Conservation (phyloP, 805 yeast species). For the Saccharomycopsis olivae region DNA sequence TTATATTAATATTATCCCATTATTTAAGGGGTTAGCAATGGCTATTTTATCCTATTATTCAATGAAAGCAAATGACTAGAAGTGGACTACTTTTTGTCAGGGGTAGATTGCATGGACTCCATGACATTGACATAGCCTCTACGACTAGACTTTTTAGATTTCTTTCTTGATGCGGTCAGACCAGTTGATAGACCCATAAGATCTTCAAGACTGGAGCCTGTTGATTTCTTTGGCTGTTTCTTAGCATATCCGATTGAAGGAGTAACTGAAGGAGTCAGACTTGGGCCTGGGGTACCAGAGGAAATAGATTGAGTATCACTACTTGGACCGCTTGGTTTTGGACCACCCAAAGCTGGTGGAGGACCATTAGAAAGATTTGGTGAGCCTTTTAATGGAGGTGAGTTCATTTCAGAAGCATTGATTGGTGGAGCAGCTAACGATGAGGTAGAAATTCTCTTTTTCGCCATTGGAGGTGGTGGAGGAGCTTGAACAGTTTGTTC, state of each 20-base stretch:
- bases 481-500: constrained; percentile 38
- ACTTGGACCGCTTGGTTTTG: background rate
- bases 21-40: too few species aligned
- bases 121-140: constrained; percentile 16
- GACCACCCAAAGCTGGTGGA: background rate
- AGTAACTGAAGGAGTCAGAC: background rate
- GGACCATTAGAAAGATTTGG: background rate
- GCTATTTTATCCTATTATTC: too few species aligned
- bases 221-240: background rate
- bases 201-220: constrained; percentile 7
- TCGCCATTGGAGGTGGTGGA: constrained; percentile 22
- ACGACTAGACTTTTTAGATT: constrained; percentile 7
- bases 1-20: too few species aligned
- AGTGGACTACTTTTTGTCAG: background rate
- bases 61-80: background rate
- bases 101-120: constrained; percentile 14
- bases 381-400: background rate
- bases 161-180: constrained; percentile 1
- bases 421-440: constrained; percentile 3
- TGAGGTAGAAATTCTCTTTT: constrained; percentile 24
- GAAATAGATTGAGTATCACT: background rate
- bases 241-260: constrained; percentile 6
- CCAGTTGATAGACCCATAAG: constrained; percentile 5
- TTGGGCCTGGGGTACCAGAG: background rate
- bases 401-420: background rate